Base-by-base conservation (phyloP, 805 yeast genomes). In the Wickerhamomyces bovis region DNA sequence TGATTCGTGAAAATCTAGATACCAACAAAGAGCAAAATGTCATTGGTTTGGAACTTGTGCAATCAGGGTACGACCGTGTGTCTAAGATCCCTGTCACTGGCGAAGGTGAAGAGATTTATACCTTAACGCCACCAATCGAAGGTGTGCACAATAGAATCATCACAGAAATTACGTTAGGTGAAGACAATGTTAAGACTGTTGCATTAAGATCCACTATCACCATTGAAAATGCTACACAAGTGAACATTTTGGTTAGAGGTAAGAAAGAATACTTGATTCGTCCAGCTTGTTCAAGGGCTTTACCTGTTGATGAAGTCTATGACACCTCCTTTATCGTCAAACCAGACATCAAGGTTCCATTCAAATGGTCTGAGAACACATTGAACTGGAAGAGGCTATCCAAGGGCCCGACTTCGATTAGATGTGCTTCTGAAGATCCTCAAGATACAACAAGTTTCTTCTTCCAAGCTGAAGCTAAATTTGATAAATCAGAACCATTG, bases 71-170 rank as follows among this genome's bases (percentile, higher is more conserved):
- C 59, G 75, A 75, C 6, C 70, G 73, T 1, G 60, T 84, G 1
- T 63, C 73, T 22, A 70, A 75, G 3, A 72, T 94, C 1, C 77
- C 90, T 1, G 85, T 89, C 1, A 80, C 83, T 12, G 75, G 82
- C 9, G 97, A 88, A 58, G 97, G 97, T 3, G 96, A 89, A 60
- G 82, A 85, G 20, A 60, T 92, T 11, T 79, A 82, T 53, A 76
- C 79, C 60, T 65, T 92, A 48, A 61, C 69, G 2, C 96, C 97
- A 0, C 72, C 83, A 0, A 59, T 75, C 0, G 54, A 75, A 44
- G 78, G 78, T 3, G 78, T 84, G 30, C 95, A 89, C 57, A 83
- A 80, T 57, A 70, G 98, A 54, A 62, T 94, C 13, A 76, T 82
- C 0, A 82, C 92, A 56, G 89, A 85, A 35, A 76, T 90, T 28